Conservation (phyloP, 441 rosid species). For the Erysimum pusillum region DNA sequence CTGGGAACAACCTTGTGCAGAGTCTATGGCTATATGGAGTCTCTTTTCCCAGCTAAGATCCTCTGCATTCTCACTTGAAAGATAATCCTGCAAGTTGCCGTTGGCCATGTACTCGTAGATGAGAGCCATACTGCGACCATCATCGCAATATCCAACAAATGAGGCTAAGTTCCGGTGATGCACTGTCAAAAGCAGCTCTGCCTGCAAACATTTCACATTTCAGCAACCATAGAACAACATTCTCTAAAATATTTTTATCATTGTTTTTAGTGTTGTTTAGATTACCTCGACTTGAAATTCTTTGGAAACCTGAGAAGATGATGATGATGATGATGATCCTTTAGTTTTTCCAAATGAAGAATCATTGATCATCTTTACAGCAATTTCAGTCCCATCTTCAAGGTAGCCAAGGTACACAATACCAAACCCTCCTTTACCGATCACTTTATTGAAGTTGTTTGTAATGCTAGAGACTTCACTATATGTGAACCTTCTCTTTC, state of each 20-base stretch:
- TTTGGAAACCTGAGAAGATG: constrained; percentile 43
- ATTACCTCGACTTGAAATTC: constrained; percentile 52
- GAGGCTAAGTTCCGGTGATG: constrained; percentile 58
- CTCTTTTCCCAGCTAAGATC: constrained; percentile 58
- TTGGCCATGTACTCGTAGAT: constrained; percentile 65
- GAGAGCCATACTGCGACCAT: constrained; percentile 52
- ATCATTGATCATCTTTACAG: constrained; percentile 56
- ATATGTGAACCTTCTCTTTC: constrained; percentile 52
- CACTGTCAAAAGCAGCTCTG: constrained; percentile 54
- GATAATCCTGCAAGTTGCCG: constrained; percentile 53
- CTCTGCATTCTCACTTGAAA: constrained; percentile 54
- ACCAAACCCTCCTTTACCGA: constrained; percentile 67
- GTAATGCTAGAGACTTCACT: constrained; percentile 54
- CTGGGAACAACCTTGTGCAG: constrained; percentile 59
- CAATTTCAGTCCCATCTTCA: constrained; percentile 53
- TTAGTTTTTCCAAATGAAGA: constrained; percentile 52
- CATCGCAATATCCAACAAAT: constrained; percentile 60
- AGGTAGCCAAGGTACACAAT: constrained; percentile 56
- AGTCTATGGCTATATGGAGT: constrained; percentile 60
- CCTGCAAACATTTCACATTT: constrained; percentile 43
- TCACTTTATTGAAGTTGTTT: constrained; percentile 47
- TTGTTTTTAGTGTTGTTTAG: background rate
- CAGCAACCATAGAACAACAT: background rate
- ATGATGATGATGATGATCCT: constrained; percentile 43
- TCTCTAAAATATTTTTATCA: background rate